Percentiles rank a stretch among this genome's conserved stretches.
Conservation (phyloP, 768 basidiomycete genomes). For the Pleurotus salmoneostramineus region DNA sequence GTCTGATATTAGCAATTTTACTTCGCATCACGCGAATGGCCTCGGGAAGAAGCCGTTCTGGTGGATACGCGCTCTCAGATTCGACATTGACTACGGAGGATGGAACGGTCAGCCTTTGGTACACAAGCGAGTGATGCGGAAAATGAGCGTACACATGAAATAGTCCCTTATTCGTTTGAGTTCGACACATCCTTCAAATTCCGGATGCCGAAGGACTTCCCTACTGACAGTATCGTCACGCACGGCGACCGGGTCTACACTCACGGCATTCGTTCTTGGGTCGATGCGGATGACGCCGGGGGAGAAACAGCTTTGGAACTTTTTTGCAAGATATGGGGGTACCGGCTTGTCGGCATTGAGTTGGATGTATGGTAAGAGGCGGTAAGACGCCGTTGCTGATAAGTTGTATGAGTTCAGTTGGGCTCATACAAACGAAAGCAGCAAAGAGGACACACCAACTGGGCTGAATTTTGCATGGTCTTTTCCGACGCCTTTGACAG, state of each 20-base stretch:
- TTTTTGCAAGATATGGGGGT: slow-evolving; percentile 67
- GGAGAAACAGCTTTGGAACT: slow-evolving; percentile 87
- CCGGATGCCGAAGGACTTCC: slow-evolving; percentile 89
- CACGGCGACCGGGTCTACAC: slow-evolving; percentile 61
- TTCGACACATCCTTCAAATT: slow-evolving; percentile 82
- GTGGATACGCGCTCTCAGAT: slow-evolving; percentile 85
- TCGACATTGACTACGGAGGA: slow-evolving; percentile 71
- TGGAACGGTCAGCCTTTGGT: background rate
- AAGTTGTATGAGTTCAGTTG: background rate
- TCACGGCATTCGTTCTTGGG: slow-evolving; percentile 51
- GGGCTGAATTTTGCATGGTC: slow-evolving; percentile 97
- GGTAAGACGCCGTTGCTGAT: slow-evolving; percentile 92
- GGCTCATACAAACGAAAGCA: no score
- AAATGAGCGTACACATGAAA: slow-evolving; percentile 74
- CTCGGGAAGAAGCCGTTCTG: slow-evolving; percentile 79
- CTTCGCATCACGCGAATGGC: slow-evolving; percentile 77
- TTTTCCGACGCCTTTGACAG: slow-evolving; percentile 87
- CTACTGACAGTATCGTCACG: slow-evolving; percentile 87
- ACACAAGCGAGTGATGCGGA: background rate
- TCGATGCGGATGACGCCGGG: slow-evolving; percentile 72
- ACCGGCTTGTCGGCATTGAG: slow-evolving; percentile 59
- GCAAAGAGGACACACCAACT: slow-evolving; percentile 56
- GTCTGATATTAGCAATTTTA: slow-evolving; percentile 62
- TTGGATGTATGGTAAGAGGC: slow-evolving; percentile 83
- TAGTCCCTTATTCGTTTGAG: slow-evolving; percentile 85